phyloP scores from a whole-genome alignment of 805 yeast species.

The Saccharomycopsis javanensis region DNA sequence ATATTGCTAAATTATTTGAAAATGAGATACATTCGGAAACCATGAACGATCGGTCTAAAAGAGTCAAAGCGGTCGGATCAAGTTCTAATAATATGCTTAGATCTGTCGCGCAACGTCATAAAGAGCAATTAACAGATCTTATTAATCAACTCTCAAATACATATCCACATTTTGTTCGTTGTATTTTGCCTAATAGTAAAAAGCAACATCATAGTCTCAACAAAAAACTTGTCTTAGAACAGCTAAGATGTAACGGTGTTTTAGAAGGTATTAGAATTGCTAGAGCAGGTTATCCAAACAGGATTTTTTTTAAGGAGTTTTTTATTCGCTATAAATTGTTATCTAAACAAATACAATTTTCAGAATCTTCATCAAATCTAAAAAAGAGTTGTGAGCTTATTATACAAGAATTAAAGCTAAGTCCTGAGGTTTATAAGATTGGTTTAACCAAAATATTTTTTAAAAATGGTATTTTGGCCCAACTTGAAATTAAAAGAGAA shows the following conservation, averaged over 20 bases:
- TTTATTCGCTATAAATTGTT: constrained; percentile 66
- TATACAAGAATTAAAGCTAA: constrained; percentile 52
- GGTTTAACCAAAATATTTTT: constrained; percentile 93
- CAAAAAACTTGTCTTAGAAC: constrained; percentile 70
- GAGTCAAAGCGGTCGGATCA: constrained; percentile 20
- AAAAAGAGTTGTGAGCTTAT: constrained; percentile 65
- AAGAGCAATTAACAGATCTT: constrained; percentile 65
- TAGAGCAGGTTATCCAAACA: constrained; percentile 92
- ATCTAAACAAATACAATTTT: constrained; percentile 35
- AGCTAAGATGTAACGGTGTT: constrained; percentile 93
- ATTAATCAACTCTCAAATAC: constrained; percentile 69
- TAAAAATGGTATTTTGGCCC: constrained; percentile 94
- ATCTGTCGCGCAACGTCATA: constrained; percentile 83
- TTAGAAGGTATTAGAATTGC: constrained; percentile 96
- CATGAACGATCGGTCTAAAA: constrained; percentile 22
- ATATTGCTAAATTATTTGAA: constrained; percentile 48
- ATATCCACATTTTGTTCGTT: constrained; percentile 93
- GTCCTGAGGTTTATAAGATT: constrained; percentile 72
- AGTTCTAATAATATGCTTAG: constrained; percentile 34
- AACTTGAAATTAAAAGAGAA: constrained; percentile 72
- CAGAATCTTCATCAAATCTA: constrained; percentile 29
- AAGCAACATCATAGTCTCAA: constrained; percentile 67
- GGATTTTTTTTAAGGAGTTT: constrained; percentile 77
- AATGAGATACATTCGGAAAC: constrained; percentile 25
- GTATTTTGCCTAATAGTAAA: constrained; percentile 80